Conservation (phyloP, 2,329 filamentous ascomycete species). For the Cordyceps farinosa region DNA sequence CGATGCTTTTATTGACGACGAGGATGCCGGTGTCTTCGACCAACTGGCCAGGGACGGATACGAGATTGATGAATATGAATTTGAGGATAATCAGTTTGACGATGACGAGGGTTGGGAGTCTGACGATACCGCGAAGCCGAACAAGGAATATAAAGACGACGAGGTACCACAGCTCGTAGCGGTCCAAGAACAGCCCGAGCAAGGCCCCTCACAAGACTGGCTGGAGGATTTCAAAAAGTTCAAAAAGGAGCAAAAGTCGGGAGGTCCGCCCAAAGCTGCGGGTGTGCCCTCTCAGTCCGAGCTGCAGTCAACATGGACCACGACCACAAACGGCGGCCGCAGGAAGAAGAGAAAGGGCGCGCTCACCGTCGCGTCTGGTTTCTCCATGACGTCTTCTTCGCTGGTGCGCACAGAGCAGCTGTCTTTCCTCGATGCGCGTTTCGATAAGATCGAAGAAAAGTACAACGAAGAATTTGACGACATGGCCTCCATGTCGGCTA, state of each 20-base stretch:
- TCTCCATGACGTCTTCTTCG: slow-evolving; percentile 89
- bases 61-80: slow-evolving; percentile 77
- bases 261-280: slow-evolving; percentile 33
- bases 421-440: slow-evolving; percentile 79
- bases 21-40: slow-evolving; percentile 82
- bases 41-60: slow-evolving; percentile 64
- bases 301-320: slow-evolving; percentile 67
- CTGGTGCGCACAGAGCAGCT: slow-evolving; percentile 84
- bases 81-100: slow-evolving; percentile 62
- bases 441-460: slow-evolving; percentile 84
- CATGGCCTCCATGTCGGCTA: slow-evolving; percentile 55
- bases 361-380: slow-evolving; percentile 78
- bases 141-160: slow-evolving; percentile 51
- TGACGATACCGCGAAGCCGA: slow-evolving; percentile 83
- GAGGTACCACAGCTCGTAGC: slow-evolving; percentile 48
- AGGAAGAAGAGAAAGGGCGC: slow-evolving; percentile 95
- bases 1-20: slow-evolving; percentile 84
- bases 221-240: slow-evolving; percentile 91
- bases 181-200: slow-evolving; percentile 48
- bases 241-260: slow-evolving; percentile 70
- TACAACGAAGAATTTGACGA: slow-evolving; percentile 54
- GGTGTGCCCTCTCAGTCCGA: slow-evolving; percentile 54
- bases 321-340: slow-evolving; percentile 74
- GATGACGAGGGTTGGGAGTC: slow-evolving; percentile 90
- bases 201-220: slow-evolving; percentile 74